phyloP scores from a whole-genome alignment of 2,329 filamentous ascomycete species.

The Trichophyton schoenleinii region DNA sequence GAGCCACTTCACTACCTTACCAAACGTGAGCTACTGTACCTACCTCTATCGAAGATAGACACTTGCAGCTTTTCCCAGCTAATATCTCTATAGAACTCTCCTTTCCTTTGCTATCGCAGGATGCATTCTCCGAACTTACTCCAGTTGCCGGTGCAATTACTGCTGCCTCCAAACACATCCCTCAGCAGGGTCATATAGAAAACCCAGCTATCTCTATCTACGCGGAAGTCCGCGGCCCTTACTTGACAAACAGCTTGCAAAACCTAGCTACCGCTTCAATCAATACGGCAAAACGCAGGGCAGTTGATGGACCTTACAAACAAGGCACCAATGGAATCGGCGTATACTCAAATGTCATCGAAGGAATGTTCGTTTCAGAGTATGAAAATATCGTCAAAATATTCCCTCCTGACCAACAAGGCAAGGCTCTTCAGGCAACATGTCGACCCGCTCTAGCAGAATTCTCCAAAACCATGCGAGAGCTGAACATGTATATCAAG shows the following conservation, averaged over 20 bases:
- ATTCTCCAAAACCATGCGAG: constrained; percentile 71
- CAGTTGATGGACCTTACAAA: constrained; percentile 68
- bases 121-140: constrained; percentile 61
- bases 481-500: constrained; percentile 83
- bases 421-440: constrained; percentile 62
- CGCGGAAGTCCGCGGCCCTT: constrained; percentile 72
- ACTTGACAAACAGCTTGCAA: constrained; percentile 66
- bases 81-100: constrained; percentile 40
- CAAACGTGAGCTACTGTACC: constrained; percentile 49
- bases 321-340: constrained; percentile 83
- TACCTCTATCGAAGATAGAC: neutral
- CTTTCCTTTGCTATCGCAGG: constrained; percentile 68
- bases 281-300: constrained; percentile 64
- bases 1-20: constrained; percentile 89
- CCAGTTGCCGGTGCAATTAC: constrained; percentile 69
- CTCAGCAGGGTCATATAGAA: constrained; percentile 38
- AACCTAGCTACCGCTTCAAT: constrained; percentile 81
- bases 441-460: constrained; percentile 68
- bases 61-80: neutral
- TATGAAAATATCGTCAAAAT: constrained; percentile 82
- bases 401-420: constrained; percentile 77
- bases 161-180: constrained; percentile 43
- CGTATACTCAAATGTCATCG: constrained; percentile 75
- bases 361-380: constrained; percentile 75
- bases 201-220: constrained; percentile 71